Percentiles rank a stretch among this genome's conserved stretches.
Evolutionary conservation across 495 filamentous ascomycete species (phyloP).

Genomic region (Tuber indicum): DNA sequence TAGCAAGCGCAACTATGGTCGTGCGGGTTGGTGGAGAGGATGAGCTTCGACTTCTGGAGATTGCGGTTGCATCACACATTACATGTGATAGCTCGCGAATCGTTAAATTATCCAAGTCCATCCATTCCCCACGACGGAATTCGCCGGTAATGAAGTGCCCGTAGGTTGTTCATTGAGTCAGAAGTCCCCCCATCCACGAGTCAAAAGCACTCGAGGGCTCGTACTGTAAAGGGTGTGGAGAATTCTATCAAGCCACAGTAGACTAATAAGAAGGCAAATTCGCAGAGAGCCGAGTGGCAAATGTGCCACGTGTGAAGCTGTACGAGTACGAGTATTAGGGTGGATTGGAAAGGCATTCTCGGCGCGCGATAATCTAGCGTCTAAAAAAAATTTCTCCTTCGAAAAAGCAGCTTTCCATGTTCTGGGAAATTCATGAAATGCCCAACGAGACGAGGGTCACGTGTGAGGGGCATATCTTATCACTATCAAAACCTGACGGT

Average conservation of each 20-base stretch:
- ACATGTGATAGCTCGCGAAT: neutral
- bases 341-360: neutral
- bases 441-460: neutral
- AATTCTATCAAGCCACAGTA: neutral
- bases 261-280: no score
- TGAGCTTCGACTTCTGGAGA: neutral
- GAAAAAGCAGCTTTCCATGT: neutral
- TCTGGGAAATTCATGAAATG: neutral
- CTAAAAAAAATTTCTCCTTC: no score
- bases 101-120: neutral
- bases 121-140: neutral
- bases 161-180: neutral
- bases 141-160: neutral
- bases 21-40: neutral
- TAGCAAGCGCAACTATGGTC: neutral
- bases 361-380: neutral
- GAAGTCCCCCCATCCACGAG: neutral
- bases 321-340: neutral
- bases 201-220: neutral
- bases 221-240: neutral
- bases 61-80: neutral
- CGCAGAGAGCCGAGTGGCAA: neutral
- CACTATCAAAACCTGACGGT: neutral
- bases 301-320: neutral
- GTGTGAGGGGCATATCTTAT: slow-evolving; percentile 2